phyloP scores from a whole-genome alignment of 306 rosid genomes.

The Amphicarpaea edgeworthii region DNA sequence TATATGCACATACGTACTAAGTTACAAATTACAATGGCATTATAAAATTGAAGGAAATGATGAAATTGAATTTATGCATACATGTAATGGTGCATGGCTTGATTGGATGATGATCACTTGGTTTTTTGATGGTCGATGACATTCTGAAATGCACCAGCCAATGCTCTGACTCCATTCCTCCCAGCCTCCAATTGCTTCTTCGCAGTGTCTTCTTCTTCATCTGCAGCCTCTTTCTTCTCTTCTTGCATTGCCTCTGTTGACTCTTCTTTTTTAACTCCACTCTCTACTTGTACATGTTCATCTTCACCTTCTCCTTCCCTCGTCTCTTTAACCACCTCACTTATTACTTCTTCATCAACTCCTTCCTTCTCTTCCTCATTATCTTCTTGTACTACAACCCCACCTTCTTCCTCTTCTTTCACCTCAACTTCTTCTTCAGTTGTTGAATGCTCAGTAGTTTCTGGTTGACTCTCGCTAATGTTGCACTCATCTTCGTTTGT shows the following conservation, averaged over 20 bases:
- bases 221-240: slow-evolving; percentile 59
- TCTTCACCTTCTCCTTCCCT: slow-evolving; percentile 42
- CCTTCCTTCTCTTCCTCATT: slow-evolving; percentile 23
- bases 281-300: slow-evolving; percentile 39
- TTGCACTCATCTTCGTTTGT: slow-evolving; percentile 38
- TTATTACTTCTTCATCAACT: slow-evolving; percentile 43
- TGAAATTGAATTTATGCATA: neutral
- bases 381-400: slow-evolving; percentile 28
- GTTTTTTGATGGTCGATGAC: slow-evolving; percentile 81
- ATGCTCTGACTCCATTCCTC: slow-evolving; percentile 79
- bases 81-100: no score
- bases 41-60: no score
- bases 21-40: no score
- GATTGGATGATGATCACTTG: slow-evolving; percentile 54
- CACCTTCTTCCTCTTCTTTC: slow-evolving; percentile 42
- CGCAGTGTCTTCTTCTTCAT: slow-evolving; percentile 78
- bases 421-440: slow-evolving; percentile 45
- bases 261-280: slow-evolving; percentile 29
- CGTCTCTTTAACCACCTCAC: slow-evolving; percentile 9
- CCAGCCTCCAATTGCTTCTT: slow-evolving; percentile 68
- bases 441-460: slow-evolving; percentile 39
- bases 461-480: slow-evolving; percentile 14
- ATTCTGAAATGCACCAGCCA: slow-evolving; percentile 94
- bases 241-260: slow-evolving; percentile 20
- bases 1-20: no score